Evolutionary conservation across 148 eudicot genomes (phyloP).

Genomic region (Arbutus unedo): DNA sequence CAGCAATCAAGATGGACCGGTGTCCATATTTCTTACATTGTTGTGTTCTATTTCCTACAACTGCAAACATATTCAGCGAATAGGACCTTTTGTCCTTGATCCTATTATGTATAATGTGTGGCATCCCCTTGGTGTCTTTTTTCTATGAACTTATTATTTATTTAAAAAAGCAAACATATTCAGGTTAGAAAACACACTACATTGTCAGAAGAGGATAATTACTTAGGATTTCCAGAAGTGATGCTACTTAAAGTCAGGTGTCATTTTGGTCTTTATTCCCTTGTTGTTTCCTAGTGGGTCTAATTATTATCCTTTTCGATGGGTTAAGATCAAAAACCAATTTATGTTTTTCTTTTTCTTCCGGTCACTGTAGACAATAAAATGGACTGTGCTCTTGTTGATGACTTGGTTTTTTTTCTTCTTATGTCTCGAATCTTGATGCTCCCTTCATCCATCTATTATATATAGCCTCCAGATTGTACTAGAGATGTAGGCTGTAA

Average conservation of each 20-base stretch:
- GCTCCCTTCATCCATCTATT: not conserved
- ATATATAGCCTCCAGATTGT: slow-evolving; percentile 14
- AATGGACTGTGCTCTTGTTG: not conserved
- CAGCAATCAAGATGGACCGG: too few species aligned
- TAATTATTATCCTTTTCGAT: not conserved
- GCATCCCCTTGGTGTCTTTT: not conserved
- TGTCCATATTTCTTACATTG: not conserved
- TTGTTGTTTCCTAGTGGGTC: slow-evolving; percentile 5
- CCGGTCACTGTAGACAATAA: not conserved
- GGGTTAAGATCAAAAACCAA: not conserved
- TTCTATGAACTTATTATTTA: too few species aligned
- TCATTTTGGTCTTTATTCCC: not conserved
- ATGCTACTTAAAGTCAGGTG: not conserved
- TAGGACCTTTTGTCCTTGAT: too few species aligned
- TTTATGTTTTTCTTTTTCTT: not conserved
- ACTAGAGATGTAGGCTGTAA: not conserved
- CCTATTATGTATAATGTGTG: too few species aligned
- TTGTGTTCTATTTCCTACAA: slow-evolving; percentile 5
- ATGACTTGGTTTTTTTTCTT: not conserved
- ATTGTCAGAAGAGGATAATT: not conserved
- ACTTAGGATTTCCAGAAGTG: not conserved
- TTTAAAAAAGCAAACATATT: not conserved
- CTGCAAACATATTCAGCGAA: not conserved
- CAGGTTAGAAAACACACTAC: not conserved
- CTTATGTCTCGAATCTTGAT: not conserved